Base-by-base conservation (phyloP, 2,329 filamentous ascomycete species). In the Berkeleyomyces rouxiae region DNA sequence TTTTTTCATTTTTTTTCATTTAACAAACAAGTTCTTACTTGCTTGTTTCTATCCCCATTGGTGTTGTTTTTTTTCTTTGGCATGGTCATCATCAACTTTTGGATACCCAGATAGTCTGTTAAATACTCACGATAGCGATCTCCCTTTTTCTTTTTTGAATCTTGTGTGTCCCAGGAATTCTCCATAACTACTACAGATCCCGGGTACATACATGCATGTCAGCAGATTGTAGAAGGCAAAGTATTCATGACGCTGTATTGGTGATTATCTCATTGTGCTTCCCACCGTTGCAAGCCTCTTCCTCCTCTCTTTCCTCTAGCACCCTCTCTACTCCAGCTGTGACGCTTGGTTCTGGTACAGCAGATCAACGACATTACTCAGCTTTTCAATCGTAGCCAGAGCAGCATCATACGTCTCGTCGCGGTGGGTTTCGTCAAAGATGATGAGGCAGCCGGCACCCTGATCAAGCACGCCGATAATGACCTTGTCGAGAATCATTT, bases 401-500 rank as follows among this genome's bases (percentile, higher is more conserved):
- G 95, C 95, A 10, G 91, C 87, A 73, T 97, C 93, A 72, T 99
- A 99, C 42, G 88, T 86, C 76, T 92, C 86, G 73, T 99, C 93
- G 67, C 91, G 83, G 72, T 95, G 86, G 11, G 88, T 89, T 82
- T 99, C 93, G 71, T 99, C 93, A 71, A 86, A 99, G 69, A 99
- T 90, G 74, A 96, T 96, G 72, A 99, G 80, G 74, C 95, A 97
- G 46, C 92, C 92, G n/a, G 90, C 89, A 59, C 93, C 93, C 76
- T 99, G 93, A 73, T 99, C 93, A 68, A 99, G 77, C 63, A 99
- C 93, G 65, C 95, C 93, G 68, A 96, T 90, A 71, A 99, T 97
- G 70, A 97, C 90, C 80, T 96, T 96, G 78, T 99, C 93, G 65
- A 99, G 81, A 71, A 99, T 99, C 95, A 99, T 99, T 80, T 99